Base-by-base conservation (phyloP, 2,329 filamentous ascomycete species). In the Trichoderma lentiforme region DNA sequence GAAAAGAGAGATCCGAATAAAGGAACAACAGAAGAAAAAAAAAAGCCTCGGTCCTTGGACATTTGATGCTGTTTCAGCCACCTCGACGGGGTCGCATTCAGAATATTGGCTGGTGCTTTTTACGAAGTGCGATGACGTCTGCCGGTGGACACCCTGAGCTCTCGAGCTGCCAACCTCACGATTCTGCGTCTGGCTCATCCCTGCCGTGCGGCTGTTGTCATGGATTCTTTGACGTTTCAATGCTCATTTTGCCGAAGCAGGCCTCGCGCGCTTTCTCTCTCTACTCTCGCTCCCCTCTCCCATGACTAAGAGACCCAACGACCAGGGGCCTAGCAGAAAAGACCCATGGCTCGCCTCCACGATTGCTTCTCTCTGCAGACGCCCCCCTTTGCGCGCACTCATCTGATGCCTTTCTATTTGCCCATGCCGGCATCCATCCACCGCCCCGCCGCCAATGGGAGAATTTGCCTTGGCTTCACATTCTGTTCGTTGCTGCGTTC, bases 31-130 rank as follows among this genome's bases (percentile, higher is more conserved):
- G 5, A 6, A 39, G 24, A 24, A 11, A 56, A 6, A 39, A 12
- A 43, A 58, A 58, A 68, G 53, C 65, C 65, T 68, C 53, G 53
- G 65, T 68, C 53, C 65, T 68, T 60, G 53, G 30, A 5, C 24
- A 51, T 67, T 67, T 58, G 64, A 67, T 58, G 39, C 64, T 58
- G 64, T 67, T 67, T 67, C 64, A 67, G 64, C 64, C 64, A 67
- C 64, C 24, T 53, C 51, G 15, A 39, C 64, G 51, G 64, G 64
- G 32, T 67, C 15, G 51, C 34, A 30, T 67, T 43, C 32, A n/a
- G 26, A 34, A 28, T 28, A 67, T 39, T 67, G 51, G 21, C 30
- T 57, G 51, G n/a, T 57, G 51, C 24, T 47, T 34, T 58, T 30
- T n/a, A 57, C 51, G 11, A 58, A 39, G 34, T 30, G 18, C 53